Evolutionary conservation across 352 stramenopile genomes (phyloP), one percentile per base, ranked within the genome.

Genomic region (Blastocystis sp.): DNA sequence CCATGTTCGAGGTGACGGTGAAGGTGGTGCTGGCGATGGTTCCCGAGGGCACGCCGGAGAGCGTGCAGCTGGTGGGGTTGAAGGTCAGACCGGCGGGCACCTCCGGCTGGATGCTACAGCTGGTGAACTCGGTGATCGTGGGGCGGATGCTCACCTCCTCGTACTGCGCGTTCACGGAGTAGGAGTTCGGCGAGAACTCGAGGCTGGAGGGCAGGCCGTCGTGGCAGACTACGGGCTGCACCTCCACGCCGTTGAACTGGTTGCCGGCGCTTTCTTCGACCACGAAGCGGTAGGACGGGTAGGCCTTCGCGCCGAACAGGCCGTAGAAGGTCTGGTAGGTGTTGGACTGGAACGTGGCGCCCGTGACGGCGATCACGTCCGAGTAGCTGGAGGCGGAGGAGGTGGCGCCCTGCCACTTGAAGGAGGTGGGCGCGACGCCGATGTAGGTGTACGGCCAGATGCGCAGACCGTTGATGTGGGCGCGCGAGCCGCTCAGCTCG

Each of bases 141-240:
- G 28, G 28, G 28, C 28, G 28, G 28, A 34, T 34, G 28, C 28
- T 34, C 28, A 34, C 28, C 28, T 34, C 38, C 19, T 81, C 71
- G 66, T 81, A 81, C 34, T 40, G 2, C 48, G 71, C 71, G 21
- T 65, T 66, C 7, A 65, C n/a, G n/a, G 41, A 56, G n/a, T 81
- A 81, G 48, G 5, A 28, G 17, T 9, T 4, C 21, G 21, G 52
- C 1, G 38, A 3, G 60, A 67, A 81, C 23, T 64, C 21, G 41
- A 81, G 64, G 21, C 1, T 19, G 28, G 41, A 5, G 7, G 34
- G 56, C 0, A 81, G 4, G 5, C 38, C n/a, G 0, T 66, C 71
- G 48, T 65, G 64, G 43, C 71, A 81, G 11, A 81, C 71, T 21
- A 81, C n/a, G 38, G 48, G 71, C n/a, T 81, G 71, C 48, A 81